phyloP scores from a whole-genome alignment of 2,329 filamentous ascomycete genomes.

The Monilinia laxa region DNA sequence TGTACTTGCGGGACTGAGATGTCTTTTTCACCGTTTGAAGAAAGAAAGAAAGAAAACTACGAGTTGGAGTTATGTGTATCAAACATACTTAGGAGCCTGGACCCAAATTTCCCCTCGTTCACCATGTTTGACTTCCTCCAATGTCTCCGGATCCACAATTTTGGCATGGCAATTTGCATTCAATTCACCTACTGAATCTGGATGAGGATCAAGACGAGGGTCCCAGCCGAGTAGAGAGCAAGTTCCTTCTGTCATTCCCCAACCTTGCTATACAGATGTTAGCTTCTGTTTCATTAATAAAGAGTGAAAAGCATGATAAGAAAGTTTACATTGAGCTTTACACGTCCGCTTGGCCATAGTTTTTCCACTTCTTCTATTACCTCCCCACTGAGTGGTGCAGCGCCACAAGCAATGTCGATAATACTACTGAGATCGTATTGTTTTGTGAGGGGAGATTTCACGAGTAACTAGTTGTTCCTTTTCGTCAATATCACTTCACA shows the following conservation, averaged over 20 bases:
- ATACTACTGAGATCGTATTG: slow-evolving; percentile 60
- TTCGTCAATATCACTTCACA: not conserved
- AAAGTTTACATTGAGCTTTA: slow-evolving; percentile 54
- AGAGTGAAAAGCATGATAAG: not conserved
- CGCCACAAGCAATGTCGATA: slow-evolving; percentile 79
- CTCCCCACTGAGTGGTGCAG: slow-evolving; percentile 77
- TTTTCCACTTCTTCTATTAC: slow-evolving; percentile 69
- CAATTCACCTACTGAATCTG: slow-evolving; percentile 62
- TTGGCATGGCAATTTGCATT: slow-evolving; percentile 68
- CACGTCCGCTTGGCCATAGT: slow-evolving; percentile 68
- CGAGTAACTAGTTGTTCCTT: slow-evolving; percentile 51
- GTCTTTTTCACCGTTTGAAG: not conserved
- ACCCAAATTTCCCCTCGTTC: slow-evolving; percentile 48
- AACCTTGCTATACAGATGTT: slow-evolving; percentile 61
- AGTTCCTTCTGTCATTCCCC: slow-evolving; percentile 85
- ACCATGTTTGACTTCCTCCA: slow-evolving; percentile 43
- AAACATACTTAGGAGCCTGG: slow-evolving; percentile 46
- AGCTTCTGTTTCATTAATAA: not conserved
- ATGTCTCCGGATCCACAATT: slow-evolving; percentile 53
- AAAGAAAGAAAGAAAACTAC: too few species aligned
- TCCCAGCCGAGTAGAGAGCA: slow-evolving; percentile 69
- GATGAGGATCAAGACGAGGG: slow-evolving; percentile 47
- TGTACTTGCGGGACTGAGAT: not conserved
- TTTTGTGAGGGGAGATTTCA: slow-evolving; percentile 54
- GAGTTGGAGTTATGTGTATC: accelerated